A percentile compares a stretch with the other conserved stretches of the same genome.
Evolutionary conservation across 306 rosid genomes (phyloP).

Genomic region (Phaseolus lunatus): DNA sequence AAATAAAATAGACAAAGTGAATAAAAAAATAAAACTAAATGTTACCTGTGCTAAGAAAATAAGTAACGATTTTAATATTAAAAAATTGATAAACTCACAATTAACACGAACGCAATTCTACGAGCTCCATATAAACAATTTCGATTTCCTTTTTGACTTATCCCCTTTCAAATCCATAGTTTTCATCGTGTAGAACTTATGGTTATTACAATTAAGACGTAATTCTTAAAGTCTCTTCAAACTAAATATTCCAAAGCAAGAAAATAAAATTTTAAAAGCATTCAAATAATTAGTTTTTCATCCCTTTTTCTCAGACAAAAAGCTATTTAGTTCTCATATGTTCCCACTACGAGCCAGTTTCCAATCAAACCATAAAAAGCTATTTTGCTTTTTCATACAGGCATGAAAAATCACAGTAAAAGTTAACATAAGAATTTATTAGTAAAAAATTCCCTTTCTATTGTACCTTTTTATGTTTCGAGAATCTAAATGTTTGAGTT

Average conservation of each 20-base stretch:
- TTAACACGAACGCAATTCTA: not conserved
- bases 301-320: too few relatives aligned
- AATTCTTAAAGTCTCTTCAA: not conserved
- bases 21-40: too few relatives aligned
- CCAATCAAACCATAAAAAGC: too few relatives aligned
- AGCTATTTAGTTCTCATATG: not conserved
- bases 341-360: too few relatives aligned
- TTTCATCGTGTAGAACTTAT: not conserved
- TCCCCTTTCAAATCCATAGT: not conserved
- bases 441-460: not conserved
- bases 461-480: not conserved
- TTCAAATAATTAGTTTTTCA: too few relatives aligned
- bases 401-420: too few relatives aligned
- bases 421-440: not conserved
- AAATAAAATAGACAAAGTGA: too few relatives aligned
- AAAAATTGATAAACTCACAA: not conserved
- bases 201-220: not conserved
- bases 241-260: not conserved
- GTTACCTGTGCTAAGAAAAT: too few relatives aligned
- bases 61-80: too few relatives aligned
- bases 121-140: not conserved
- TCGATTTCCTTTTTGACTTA: not conserved
- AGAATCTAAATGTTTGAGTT: not conserved
- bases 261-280: not conserved
- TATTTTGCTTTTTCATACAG: too few relatives aligned